phyloP scores from a whole-genome alignment of 345 rosid species.

The Ricinus communis region DNA sequence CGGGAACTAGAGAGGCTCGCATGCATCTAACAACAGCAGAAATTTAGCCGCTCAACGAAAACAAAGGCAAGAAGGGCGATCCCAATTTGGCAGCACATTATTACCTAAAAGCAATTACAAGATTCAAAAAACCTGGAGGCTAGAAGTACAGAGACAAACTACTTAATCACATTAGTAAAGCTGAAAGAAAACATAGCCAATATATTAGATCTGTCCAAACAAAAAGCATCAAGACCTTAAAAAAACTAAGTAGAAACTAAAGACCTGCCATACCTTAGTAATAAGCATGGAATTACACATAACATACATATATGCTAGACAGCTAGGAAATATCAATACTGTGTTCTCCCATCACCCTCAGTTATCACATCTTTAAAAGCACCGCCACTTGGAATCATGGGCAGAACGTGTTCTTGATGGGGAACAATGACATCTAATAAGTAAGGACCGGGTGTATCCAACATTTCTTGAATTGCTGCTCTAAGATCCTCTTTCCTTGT shows the following conservation, averaged over 20 bases:
- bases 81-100: background rate
- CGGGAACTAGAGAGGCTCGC: too few species aligned
- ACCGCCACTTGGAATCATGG: conserved; percentile 97
- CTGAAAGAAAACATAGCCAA: background rate
- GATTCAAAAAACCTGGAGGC: background rate
- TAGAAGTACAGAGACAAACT: background rate
- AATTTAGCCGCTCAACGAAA: too few species aligned
- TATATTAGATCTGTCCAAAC: background rate
- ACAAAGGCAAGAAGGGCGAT: background rate
- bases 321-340: conserved; percentile 16
- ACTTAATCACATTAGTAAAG: background rate
- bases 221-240: background rate
- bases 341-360: conserved; percentile 86
- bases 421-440: conserved; percentile 90
- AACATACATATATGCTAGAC: conserved; percentile 1
- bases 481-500: conserved; percentile 55
- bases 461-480: conserved; percentile 77
- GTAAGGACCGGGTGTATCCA: conserved; percentile 92
- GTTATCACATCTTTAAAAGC: conserved; percentile 82
- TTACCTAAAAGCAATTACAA: conserved; percentile 5
- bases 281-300: background rate
- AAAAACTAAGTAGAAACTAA: background rate
- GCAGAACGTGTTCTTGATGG: conserved; percentile 93
- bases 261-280: conserved; percentile 1
- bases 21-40: too few species aligned